A percentile compares a stretch with the other conserved stretches of the same genome.
Evolutionary conservation across 2,329 filamentous ascomycete species (phyloP).

Genomic region (Xylaria sp.): DNA sequence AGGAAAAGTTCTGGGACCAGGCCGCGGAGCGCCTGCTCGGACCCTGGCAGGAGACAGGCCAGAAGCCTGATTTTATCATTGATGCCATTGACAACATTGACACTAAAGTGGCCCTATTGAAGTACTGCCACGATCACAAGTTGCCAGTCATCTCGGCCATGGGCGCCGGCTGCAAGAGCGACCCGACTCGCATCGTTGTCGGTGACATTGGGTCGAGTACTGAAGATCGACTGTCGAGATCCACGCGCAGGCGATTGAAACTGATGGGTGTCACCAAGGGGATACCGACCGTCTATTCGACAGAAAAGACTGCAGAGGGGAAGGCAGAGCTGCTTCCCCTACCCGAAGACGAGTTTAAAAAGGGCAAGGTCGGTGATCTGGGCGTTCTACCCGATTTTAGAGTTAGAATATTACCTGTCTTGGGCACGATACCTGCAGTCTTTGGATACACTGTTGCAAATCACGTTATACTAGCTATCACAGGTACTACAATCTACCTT

Average conservation of each 20-base stretch:
- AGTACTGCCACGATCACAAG: constrained; percentile 83
- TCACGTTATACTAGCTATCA: constrained; percentile 85
- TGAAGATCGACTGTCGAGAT: constrained; percentile 88
- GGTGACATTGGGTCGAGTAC: constrained; percentile 90
- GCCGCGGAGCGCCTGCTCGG: constrained; percentile 75
- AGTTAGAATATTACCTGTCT: constrained; percentile 91
- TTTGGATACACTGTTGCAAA: constrained; percentile 94
- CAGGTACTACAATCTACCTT: constrained; percentile 51
- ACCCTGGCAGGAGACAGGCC: constrained; percentile 69
- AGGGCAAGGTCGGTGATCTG: constrained; percentile 86
- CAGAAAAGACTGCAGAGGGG: constrained; percentile 87
- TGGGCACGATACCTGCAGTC: constrained; percentile 97
- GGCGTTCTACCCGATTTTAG: constrained; percentile 92
- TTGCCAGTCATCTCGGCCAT: constrained; percentile 92
- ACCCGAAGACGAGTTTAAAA: constrained; percentile 85
- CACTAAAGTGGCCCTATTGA: constrained; percentile 89
- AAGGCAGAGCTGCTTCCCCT: constrained; percentile 91
- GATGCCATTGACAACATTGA: constrained; percentile 99
- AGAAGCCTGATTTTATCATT: constrained; percentile 85
- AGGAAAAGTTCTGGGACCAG: constrained; percentile 81
- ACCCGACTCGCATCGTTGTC: constrained; percentile 83
- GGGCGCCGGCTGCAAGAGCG: constrained; percentile 95
- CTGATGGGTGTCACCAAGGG: constrained; percentile 81
- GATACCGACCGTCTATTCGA: constrained; percentile 92
- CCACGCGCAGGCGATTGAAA: constrained; percentile 83